These are phyloP conservation scores for Mycena polygramma DNA, from an alignment of 768 basidiomycete species.

Conservation along the genomic window DNA sequence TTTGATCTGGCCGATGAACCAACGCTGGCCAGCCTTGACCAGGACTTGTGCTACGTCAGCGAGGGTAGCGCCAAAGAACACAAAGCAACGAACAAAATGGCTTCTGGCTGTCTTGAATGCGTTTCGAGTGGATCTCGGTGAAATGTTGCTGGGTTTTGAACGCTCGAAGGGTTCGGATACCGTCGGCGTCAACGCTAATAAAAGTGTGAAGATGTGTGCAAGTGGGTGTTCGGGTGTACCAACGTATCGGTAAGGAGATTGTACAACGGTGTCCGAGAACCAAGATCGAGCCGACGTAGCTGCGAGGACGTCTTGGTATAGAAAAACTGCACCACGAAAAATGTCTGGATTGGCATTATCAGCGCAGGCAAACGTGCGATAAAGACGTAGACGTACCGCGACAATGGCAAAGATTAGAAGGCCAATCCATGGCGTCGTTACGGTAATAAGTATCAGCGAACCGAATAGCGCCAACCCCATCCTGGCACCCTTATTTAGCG, in stretches of 20 bases:
- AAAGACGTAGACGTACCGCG: too few species aligned
- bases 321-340: constrained; percentile 19
- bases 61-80: background rate
- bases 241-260: constrained; percentile 22
- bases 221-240: background rate
- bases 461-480: constrained; percentile 21
- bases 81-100: constrained; percentile 14
- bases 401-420: constrained; percentile 18
- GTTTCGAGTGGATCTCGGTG: constrained; percentile 19
- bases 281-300: constrained; percentile 20
- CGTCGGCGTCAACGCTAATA: constrained; percentile 14
- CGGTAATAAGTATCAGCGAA: constrained; percentile 16
- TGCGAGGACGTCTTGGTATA: constrained; percentile 24
- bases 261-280: constrained; percentile 19
- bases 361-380: too few species aligned
- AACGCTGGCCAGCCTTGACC: constrained; percentile 22
- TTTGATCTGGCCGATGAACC: constrained; percentile 21
- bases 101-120: constrained; percentile 22
- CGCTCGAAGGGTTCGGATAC: constrained; percentile 14
- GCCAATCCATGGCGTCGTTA: constrained; percentile 25
- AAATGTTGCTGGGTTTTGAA: constrained; percentile 20
- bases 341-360: background rate
- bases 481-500: background rate
- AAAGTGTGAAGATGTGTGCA: background rate
- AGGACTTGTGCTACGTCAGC: constrained; percentile 2